Evolutionary conservation across 345 rosid genomes (phyloP), one percentile per base, ranked within the genome.

Genomic region (Eucalyptus tenuipes): DNA sequence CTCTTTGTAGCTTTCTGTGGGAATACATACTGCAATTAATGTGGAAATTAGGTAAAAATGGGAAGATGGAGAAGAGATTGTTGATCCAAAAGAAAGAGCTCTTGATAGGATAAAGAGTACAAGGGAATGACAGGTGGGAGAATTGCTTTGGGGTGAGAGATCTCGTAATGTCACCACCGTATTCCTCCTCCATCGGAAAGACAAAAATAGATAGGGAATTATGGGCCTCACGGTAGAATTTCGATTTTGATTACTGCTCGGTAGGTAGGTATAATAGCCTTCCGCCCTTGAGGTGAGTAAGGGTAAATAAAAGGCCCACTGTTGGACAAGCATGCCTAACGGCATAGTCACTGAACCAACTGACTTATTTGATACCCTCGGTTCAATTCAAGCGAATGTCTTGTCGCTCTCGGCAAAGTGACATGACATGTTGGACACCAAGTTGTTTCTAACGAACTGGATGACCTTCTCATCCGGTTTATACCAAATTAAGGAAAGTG

Each of bases 141-240:
- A 50, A 50, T 7, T 50, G 9, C 4, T 50, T 0, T 17, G 4
- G 4, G 8, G 55, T 16, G 9, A 50, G 22, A 50, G 55, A 17
- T 7, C 9, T 50, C 4, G 4, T 22, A 50, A 50, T 50, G 2
- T 50, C 55, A 50, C 8, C 7, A 8, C 0, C 9, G 3, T 50
- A 50, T 50, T 7, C 4, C 0, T 50, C 17, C 9, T 17, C 2
- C 16, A 8, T 50, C 9, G 1, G 4, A 9, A 50, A 50, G 22
- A 17, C 22, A 17, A 50, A 50, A 50, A 50, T 17, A 50, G 4
- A 50, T 50, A 50, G 4, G 9, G 0, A 7, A 50, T 50, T 50
- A 50, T 50, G 9, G 9, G 9, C 0, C 1, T 50, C 9, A 50
- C 2, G 2, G 1, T 50, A 50, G 4, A 4, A 17, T 1, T 50